Base-by-base conservation (phyloP, 2,329 filamentous ascomycete genomes). In the Aspergillus sp. region DNA sequence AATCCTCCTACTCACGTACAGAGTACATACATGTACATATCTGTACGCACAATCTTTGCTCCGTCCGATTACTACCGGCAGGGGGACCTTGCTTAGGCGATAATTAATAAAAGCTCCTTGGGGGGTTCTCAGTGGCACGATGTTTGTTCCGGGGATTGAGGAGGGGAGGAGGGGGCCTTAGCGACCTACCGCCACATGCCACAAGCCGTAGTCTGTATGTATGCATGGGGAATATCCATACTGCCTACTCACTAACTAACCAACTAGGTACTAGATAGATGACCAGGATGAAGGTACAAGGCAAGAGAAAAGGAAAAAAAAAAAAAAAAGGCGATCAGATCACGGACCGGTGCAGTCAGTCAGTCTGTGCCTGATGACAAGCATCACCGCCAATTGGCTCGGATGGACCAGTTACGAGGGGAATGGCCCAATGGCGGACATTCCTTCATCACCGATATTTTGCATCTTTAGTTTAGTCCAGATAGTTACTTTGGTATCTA, bases 321-420 rank as follows among this genome's bases (percentile, higher is more conserved):
- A 32, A 7, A 50, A 50, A 15, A 23, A 36, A 55, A 32, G 53
- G 53, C 53, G 53, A 55, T 55, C 53, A 43, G 53, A 55, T 47
- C 53, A 17, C 53, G 17, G 53, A 45, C 43, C 53, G 19, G 36
- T 55, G 53, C 53, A 55, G 53, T 62, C 60, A 47, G 57, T 62
- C 52, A 55, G 39, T 62, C 60, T 55, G 60, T 62, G 60, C 60
- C 60, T 62, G 60, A 62, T 57, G 57, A 28, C 56, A 30, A 32
- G 39, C 59, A 48, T 53, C 32, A 59, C 59, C 17, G 48, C 32
- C 28, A 36, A 55, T 55, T 61, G 48, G 54, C n/a, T 19, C 39
- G 12, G 50, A 25, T 47, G 19, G 13, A 39, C 39, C 58, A 28
- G 38, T 57, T 17, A 12, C n/a, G 47, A 32, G 15, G 47, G 47